Conservation (phyloP, 75 land plant genomes). For the Pinus albicaulis region DNA sequence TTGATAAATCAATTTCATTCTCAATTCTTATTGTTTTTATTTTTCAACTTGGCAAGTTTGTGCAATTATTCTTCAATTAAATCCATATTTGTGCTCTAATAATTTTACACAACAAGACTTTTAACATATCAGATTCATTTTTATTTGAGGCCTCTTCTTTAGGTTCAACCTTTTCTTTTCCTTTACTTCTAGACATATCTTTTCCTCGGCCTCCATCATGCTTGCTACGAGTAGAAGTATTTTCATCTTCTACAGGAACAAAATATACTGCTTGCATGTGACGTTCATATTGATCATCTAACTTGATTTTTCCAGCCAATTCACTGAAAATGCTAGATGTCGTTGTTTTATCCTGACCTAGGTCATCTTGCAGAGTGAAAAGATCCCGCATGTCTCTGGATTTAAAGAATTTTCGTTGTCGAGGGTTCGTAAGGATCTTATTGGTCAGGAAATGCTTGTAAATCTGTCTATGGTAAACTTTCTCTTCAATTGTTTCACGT, state of each 20-base stretch:
- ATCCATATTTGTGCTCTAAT: slow-evolving; percentile 1
- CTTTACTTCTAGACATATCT: slow-evolving; percentile 17
- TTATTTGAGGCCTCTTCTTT: slow-evolving; percentile 30
- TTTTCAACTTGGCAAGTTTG: too few species aligned
- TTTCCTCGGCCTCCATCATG: not conserved
- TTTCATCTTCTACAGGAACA: not conserved
- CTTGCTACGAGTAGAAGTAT: not conserved
- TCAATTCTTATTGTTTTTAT: too few species aligned
- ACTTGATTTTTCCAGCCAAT: slow-evolving; percentile 52
- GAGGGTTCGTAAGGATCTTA: slow-evolving; percentile 88
- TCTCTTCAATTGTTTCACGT: slow-evolving; percentile 97
- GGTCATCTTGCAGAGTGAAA: slow-evolving; percentile 82
- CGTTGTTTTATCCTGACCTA: slow-evolving; percentile 47
- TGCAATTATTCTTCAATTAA: too few species aligned
- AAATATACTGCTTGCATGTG: slow-evolving; percentile 12
- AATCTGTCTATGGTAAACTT: slow-evolving; percentile 62
- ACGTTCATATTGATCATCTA: slow-evolving; percentile 26
- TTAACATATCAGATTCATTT: slow-evolving; percentile 74
- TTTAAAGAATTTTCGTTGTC: slow-evolving; percentile 87
- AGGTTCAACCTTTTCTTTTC: slow-evolving; percentile 28
- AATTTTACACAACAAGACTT: slow-evolving; percentile 65
- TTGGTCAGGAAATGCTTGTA: slow-evolving; percentile 98
- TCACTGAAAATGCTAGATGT: slow-evolving; percentile 89
- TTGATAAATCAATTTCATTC: too few species aligned
- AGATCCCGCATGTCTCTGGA: slow-evolving; percentile 96